Evolutionary conservation across 2,329 filamentous ascomycete genomes (phyloP), one percentile per base, ranked within the genome.

Genomic region (Diatrype stigma): DNA sequence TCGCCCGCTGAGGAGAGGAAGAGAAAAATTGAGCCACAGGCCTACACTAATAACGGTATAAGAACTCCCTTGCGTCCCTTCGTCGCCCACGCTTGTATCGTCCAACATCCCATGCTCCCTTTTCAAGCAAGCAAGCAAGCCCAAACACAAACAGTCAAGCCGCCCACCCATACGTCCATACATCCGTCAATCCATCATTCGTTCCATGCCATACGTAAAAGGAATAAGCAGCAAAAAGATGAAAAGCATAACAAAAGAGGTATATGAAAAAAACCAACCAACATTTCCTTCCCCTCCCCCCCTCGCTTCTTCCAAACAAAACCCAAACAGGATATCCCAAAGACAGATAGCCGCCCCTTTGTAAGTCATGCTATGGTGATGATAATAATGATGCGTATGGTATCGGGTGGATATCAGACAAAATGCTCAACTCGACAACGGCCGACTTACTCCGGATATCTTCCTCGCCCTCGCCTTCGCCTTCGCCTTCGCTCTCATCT

Each of bases 281-380:
- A 19, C 23, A 40, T 56, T 66, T 46, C 40, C 44, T 28, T 40
- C 45, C 19, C 34, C 65, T 46, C 40, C 44, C 19, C 34, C 45
- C 19, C 34, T 45, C 48, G 46, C 40, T 42, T 51, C 42, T 51
- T 45, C 49, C 6, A 37, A 17, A 37, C n/a, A 51, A 51, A 42
- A 22, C 49, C 49, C 40, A 44, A 17, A 6, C 40, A 23, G 40
- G 22, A 44, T 28, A 44, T 44, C 40, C 40, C 22, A 44, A 44
- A 44, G 40, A 44, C 40, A 44, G 40, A 44, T 44, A 12, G 22
- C 40, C 40, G 22, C 40, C 40, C 40, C 40, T 44, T 44, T 44
- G 40, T 28, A 44, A 44, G 40, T 23, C 19, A 44, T 44, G 40
- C 40, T 44, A 26, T 37, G 14, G 14, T 37, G 34, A 14, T 37